Percentiles rank a stretch among this genome's conserved stretches.
These are phyloP conservation scores for Candida boleticola DNA, from an alignment of 805 yeast genomes.

Conservation along the genomic window DNA sequence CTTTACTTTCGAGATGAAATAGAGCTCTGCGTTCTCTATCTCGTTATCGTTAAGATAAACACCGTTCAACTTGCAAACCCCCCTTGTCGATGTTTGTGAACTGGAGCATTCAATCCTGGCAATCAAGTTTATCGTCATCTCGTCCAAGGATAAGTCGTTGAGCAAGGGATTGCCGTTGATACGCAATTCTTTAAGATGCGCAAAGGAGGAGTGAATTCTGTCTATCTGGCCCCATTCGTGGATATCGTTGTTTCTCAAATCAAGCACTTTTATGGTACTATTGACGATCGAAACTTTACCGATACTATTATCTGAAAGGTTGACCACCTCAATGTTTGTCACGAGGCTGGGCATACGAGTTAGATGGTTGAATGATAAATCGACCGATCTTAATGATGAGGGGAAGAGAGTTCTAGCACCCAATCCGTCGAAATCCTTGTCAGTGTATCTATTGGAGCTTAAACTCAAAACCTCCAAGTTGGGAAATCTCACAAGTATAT, in stretches of 20 bases:
- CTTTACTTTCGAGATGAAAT: constrained; percentile 54
- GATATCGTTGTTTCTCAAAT: constrained; percentile 52
- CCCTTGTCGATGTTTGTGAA: background rate
- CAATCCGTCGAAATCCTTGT: constrained; percentile 14
- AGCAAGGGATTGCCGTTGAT: constrained; percentile 55
- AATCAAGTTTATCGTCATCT: constrained; percentile 36
- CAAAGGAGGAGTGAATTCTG: constrained; percentile 13
- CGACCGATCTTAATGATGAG: constrained; percentile 13
- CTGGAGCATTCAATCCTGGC: constrained; percentile 39
- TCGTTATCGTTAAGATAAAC: constrained; percentile 44
- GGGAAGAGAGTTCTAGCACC: constrained; percentile 7
- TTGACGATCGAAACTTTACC: background rate
- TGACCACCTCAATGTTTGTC: constrained; percentile 22
- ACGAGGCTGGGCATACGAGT: constrained; percentile 14
- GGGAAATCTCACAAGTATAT: constrained; percentile 34
- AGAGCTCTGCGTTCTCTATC: constrained; percentile 65
- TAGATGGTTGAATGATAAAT: constrained; percentile 40
- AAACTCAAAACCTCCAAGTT: constrained; percentile 28
- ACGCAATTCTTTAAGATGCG: constrained; percentile 44
- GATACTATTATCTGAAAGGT: constrained; percentile 11
- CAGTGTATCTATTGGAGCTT: constrained; percentile 32
- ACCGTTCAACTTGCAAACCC: constrained; percentile 52
- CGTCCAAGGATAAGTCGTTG: constrained; percentile 24
- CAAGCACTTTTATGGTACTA: constrained; percentile 27
- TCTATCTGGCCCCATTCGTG: constrained; percentile 50